Percentiles rank a stretch among this genome's conserved stretches.
Evolutionary conservation across 2,329 filamentous ascomycete species (phyloP).

Genomic region (Ophiocordyceps sinensis): DNA sequence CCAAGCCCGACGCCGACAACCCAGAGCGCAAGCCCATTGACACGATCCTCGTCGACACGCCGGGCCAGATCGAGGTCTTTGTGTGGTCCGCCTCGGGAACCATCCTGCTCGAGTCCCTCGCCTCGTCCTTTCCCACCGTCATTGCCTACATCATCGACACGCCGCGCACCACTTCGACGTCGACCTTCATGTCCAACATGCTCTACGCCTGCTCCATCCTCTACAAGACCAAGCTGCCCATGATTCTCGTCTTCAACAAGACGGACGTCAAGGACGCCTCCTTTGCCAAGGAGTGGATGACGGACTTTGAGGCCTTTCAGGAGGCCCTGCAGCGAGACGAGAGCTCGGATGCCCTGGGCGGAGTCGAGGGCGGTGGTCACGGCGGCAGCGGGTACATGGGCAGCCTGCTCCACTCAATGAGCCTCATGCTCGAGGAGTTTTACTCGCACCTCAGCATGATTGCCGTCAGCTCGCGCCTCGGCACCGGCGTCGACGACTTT

Average conservation of each 20-base stretch:
- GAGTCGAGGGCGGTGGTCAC: conserved; percentile 50
- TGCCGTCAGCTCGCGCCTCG: conserved; percentile 84
- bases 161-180: conserved; percentile 79
- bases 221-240: conserved; percentile 96
- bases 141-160: conserved; percentile 98
- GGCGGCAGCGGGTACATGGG: conserved; percentile 92
- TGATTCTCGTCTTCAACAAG: conserved; percentile 99
- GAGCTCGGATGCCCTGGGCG: conserved; percentile 59
- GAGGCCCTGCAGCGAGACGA: conserved; percentile 70
- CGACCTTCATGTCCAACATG: conserved; percentile 99
- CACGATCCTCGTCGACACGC: conserved; percentile 87
- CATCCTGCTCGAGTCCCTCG: conserved; percentile 83
- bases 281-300: conserved; percentile 99
- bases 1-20: conserved; percentile 45
- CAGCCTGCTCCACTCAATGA: conserved; percentile 93
- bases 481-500: conserved; percentile 83
- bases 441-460: conserved; percentile 90
- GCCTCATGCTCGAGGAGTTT: conserved; percentile 91
- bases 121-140: conserved; percentile 88
- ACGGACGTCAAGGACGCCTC: conserved; percentile 84
- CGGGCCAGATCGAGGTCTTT: conserved; percentile 96
- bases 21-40: conserved; percentile 51
- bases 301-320: conserved; percentile 94
- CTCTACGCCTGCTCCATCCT: conserved; percentile 96
- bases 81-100: conserved; percentile 95